Evolutionary conservation across 1,284 basidiomycete genomes (phyloP).

Genomic region (Veloboletus limbatus): DNA sequence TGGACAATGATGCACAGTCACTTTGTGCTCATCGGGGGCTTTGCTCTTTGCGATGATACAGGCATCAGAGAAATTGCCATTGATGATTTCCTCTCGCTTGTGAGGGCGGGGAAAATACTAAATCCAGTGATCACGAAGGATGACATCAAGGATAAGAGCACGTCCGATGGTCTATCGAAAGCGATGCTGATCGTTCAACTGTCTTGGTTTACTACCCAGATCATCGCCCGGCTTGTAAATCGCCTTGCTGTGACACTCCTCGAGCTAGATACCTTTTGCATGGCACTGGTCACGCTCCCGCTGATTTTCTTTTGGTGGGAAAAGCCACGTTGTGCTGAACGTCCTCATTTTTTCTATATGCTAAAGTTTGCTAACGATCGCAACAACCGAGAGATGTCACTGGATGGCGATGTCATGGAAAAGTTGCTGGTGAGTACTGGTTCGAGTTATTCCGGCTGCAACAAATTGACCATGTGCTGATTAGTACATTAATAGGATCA

Average conservation of each 20-base stretch:
- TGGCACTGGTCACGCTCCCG: constrained; percentile 26
- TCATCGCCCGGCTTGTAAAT: constrained; percentile 21
- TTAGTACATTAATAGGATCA: background rate
- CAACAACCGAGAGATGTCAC: too few relatives aligned
- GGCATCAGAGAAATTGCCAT: background rate
- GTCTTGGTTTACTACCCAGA: constrained; percentile 35
- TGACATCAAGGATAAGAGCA: constrained; percentile 33
- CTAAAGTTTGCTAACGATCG: background rate
- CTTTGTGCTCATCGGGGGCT: constrained; percentile 32
- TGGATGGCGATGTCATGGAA: background rate
- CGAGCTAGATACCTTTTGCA: constrained; percentile 34
- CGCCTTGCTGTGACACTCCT: constrained; percentile 30
- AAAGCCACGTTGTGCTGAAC: constrained; percentile 29
- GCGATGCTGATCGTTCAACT: constrained; percentile 31
- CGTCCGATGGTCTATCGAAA: constrained; percentile 31
- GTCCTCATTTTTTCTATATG: background rate
- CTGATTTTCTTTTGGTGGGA: constrained; percentile 36
- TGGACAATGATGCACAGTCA: constrained; percentile 27
- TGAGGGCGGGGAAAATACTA: constrained; percentile 2
- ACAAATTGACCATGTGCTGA: background rate
- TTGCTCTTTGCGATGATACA: constrained; percentile 6
- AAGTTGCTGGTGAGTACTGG: background rate
- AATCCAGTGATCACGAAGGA: constrained; percentile 14
- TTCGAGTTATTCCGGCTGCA: too few relatives aligned
- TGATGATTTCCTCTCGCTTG: background rate